Evolutionary conservation across 2,329 filamentous ascomycete genomes (phyloP).

Genomic region (Hypoxylon sp.): DNA sequence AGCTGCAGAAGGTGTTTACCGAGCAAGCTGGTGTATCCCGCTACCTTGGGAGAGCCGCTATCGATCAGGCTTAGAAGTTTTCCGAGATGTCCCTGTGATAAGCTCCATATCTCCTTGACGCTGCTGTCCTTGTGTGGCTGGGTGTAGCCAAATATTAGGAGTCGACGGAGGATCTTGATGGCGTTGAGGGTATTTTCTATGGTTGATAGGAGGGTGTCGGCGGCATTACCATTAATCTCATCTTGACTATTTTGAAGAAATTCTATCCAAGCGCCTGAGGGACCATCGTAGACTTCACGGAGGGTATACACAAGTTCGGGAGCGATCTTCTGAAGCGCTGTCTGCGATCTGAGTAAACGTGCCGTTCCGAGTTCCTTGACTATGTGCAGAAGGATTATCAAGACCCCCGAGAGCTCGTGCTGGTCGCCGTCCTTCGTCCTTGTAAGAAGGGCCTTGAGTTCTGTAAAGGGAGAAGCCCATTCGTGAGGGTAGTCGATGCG

Average conservation of each 20-base stretch:
- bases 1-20: slow-evolving; percentile 90
- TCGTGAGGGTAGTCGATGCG: slow-evolving; percentile 88
- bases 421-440: slow-evolving; percentile 64
- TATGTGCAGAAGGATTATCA: slow-evolving; percentile 82
- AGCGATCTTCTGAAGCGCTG: slow-evolving; percentile 77
- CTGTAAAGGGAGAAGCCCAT: slow-evolving; percentile 73
- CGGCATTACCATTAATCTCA: slow-evolving; percentile 56
- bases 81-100: slow-evolving; percentile 80
- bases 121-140: slow-evolving; percentile 80
- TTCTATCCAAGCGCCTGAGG: slow-evolving; percentile 72
- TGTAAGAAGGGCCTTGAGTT: slow-evolving; percentile 71
- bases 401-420: slow-evolving; percentile 72
- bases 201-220: slow-evolving; percentile 60
- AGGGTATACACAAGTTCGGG: slow-evolving; percentile 86
- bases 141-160: slow-evolving; percentile 84
- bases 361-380: slow-evolving; percentile 91
- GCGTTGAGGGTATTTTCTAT: slow-evolving; percentile 81
- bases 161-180: slow-evolving; percentile 80
- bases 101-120: slow-evolving; percentile 80
- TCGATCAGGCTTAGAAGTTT: slow-evolving; percentile 72
- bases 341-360: slow-evolving; percentile 75
- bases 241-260: slow-evolving; percentile 66
- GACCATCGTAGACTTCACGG: slow-evolving; percentile 78
- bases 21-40: slow-evolving; percentile 67
- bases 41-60: slow-evolving; percentile 61